Evolutionary conservation across 176 grass and related monocot species (phyloP).

Genomic region (Elymus sibiricus): DNA sequence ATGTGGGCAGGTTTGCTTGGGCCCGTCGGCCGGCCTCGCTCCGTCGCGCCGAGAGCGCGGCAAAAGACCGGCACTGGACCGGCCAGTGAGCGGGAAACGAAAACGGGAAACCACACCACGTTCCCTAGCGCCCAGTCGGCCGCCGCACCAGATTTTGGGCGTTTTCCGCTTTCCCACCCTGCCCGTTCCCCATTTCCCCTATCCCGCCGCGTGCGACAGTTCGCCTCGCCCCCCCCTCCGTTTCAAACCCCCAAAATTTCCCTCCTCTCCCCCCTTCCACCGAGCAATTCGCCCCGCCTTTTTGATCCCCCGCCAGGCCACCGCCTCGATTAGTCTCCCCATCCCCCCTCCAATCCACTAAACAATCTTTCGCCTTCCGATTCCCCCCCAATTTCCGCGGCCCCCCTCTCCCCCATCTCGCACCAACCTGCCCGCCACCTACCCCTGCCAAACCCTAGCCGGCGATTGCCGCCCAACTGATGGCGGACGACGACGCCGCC

Average conservation of each 20-base stretch:
- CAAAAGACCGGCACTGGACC: neutral
- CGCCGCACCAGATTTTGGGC: neutral
- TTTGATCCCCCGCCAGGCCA: neutral
- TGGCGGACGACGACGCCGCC: slow-evolving; percentile 37
- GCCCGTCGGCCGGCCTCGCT: too few species aligned
- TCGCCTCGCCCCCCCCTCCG: slow-evolving; percentile 21
- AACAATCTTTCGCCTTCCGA: neutral
- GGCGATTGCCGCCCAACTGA: slow-evolving; percentile 9
- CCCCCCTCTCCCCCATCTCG: neutral
- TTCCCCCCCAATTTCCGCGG: neutral
- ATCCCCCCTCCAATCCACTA: neutral
- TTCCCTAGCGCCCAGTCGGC: neutral
- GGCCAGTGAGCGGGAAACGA: slow-evolving; percentile 27
- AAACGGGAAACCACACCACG: slow-evolving; percentile 13
- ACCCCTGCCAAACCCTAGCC: slow-evolving; percentile 39
- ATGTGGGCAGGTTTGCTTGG: too few species aligned
- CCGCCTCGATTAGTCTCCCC: slow-evolving; percentile 6
- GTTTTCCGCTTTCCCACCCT: neutral
- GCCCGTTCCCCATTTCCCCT: neutral
- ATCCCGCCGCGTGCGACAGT: slow-evolving; percentile 7
- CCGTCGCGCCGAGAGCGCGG: neutral
- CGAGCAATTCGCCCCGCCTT: slow-evolving; percentile 16
- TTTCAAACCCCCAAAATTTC: slow-evolving; percentile 44
- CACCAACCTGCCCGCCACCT: slow-evolving; percentile 34
- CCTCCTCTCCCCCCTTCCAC: neutral